These are phyloP conservation scores for Epichloe gansuensis DNA, from an alignment of 2,329 filamentous ascomycete genomes.

Conservation along the genomic window DNA sequence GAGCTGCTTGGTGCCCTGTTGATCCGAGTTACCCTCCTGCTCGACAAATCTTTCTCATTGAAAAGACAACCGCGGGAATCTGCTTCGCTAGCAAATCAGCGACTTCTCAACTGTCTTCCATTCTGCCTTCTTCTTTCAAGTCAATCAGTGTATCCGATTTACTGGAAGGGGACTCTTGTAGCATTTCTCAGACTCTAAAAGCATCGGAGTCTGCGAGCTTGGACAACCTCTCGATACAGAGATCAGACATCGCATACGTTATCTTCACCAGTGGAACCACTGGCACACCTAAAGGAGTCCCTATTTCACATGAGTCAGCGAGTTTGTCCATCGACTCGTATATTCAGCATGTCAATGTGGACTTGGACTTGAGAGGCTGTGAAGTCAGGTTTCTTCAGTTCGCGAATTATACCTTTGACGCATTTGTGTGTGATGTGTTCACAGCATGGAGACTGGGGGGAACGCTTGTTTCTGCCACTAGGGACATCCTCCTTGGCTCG, in stretches of 20 bases:
- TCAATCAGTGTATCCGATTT: conserved; percentile 5
- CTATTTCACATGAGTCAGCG: conserved; percentile 22
- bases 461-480: conserved; percentile 42
- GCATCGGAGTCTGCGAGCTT: background rate
- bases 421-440: conserved; percentile 49
- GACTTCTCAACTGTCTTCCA: conserved; percentile 9
- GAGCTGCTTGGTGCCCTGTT: conserved; percentile 27
- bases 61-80: conserved; percentile 18
- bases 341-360: background rate
- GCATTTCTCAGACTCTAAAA: background rate
- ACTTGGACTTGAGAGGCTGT: conserved; percentile 4
- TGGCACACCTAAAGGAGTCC: conserved; percentile 24
- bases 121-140: conserved; percentile 17
- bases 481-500: conserved; percentile 42
- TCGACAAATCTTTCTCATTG: conserved; percentile 25
- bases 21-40: conserved; percentile 24
- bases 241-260: conserved; percentile 19
- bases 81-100: background rate
- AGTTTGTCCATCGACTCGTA: conserved; percentile 13
- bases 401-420: conserved; percentile 26
- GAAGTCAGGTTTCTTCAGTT: conserved; percentile 23
- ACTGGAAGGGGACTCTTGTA: background rate
- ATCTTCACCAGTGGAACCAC: conserved; percentile 21
- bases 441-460: conserved; percentile 49
- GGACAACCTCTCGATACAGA: conserved; percentile 6